Percentiles rank a stretch among this genome's conserved stretches.
phyloP scores from a whole-genome alignment of 768 basidiomycete species.

The Brasilioporus rufonigricans region DNA sequence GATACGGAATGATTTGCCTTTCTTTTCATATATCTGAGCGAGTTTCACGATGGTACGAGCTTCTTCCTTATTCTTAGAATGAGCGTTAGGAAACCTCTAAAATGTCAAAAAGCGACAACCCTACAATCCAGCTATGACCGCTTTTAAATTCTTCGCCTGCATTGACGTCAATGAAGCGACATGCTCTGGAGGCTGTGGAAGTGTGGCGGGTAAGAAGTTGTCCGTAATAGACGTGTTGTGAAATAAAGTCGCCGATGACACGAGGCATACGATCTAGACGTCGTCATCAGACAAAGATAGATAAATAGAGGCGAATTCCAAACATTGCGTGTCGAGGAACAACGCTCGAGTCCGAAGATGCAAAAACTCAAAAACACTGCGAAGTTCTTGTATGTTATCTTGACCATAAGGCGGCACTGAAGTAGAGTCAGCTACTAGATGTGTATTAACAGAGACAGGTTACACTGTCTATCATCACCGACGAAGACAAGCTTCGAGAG shows the following conservation, averaged over 20 bases:
- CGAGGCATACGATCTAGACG: background rate
- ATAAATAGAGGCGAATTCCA: constrained; percentile 16
- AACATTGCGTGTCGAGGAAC: constrained; percentile 76
- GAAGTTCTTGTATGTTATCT: constrained; percentile 65
- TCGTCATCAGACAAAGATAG: background rate
- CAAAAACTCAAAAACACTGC: too few relatives aligned
- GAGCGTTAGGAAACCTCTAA: constrained; percentile 8
- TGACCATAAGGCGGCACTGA: constrained; percentile 78
- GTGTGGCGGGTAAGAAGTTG: constrained; percentile 56
- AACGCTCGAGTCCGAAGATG: too few relatives aligned
- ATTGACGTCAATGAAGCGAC: too few relatives aligned
- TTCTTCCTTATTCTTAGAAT: too few relatives aligned
- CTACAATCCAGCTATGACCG: constrained; percentile 38
- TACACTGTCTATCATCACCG: too few relatives aligned
- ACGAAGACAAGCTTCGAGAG: too few relatives aligned
- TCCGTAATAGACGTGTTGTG: constrained; percentile 55
- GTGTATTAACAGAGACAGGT: background rate
- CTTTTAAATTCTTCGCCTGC: constrained; percentile 28
- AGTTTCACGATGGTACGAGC: constrained; percentile 50
- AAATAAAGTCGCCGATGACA: constrained; percentile 70
- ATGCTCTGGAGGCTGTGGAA: too few relatives aligned
- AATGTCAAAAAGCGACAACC: background rate
- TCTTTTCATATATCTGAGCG: constrained; percentile 46
- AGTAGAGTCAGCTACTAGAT: background rate
- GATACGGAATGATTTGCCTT: too few relatives aligned